These are phyloP conservation scores for Ophiostoma ulmi DNA, from an alignment of 2,329 filamentous ascomycete genomes.

Conservation along the genomic window DNA sequence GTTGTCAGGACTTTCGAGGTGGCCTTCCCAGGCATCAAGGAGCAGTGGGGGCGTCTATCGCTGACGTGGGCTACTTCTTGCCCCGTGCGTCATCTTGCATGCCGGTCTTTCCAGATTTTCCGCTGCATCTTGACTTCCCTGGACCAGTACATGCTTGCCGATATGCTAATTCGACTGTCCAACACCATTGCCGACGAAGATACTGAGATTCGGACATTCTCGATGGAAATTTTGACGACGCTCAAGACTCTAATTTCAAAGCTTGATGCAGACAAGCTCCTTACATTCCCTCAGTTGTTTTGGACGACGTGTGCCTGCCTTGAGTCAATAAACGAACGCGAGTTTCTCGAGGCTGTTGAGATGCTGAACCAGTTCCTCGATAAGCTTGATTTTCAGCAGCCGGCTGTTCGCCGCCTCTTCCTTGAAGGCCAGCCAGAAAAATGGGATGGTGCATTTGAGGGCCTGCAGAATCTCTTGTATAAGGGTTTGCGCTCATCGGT, in stretches of 20 bases:
- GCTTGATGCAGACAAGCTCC: constrained; percentile 68
- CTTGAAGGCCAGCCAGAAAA: constrained; percentile 73
- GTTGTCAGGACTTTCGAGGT: constrained; percentile 81
- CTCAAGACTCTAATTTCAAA: constrained; percentile 86
- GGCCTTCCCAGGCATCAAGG: constrained; percentile 78
- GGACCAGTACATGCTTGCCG: constrained; percentile 89
- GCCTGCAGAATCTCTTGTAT: constrained; percentile 78
- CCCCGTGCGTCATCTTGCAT: constrained; percentile 88
- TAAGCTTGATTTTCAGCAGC: constrained; percentile 74
- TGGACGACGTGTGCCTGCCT: constrained; percentile 97
- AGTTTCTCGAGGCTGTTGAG: constrained; percentile 84
- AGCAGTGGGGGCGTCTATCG: constrained; percentile 85
- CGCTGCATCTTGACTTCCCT: constrained; percentile 85
- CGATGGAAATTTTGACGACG: constrained; percentile 95
- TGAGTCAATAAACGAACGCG: constrained; percentile 92
- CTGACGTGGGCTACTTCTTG: constrained; percentile 96
- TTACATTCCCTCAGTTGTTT: constrained; percentile 91
- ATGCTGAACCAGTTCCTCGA: constrained; percentile 85
- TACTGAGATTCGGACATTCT: constrained; percentile 90
- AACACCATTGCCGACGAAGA: constrained; percentile 97
- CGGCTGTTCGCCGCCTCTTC: constrained; percentile 63
- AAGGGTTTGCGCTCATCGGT: constrained; percentile 85
- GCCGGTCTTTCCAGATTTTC: constrained; percentile 95
- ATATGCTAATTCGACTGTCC: constrained; percentile 91
- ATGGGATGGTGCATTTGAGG: constrained; percentile 87